Evolutionary conservation across 2,329 filamentous ascomycete species (phyloP).

Genomic region (Aspergillus cejpii): DNA sequence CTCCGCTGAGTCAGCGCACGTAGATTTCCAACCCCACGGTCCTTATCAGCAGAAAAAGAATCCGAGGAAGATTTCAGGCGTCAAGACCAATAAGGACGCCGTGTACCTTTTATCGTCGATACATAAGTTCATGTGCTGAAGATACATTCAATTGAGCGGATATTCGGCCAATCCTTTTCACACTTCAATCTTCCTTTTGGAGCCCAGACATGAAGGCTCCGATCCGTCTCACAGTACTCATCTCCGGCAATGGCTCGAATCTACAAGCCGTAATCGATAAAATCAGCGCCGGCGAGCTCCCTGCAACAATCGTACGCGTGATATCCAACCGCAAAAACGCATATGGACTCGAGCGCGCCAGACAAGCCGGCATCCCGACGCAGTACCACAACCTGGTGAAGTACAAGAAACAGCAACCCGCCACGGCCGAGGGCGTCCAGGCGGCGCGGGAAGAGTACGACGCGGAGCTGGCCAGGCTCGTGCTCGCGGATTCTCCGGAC

Average conservation of each 20-base stretch:
- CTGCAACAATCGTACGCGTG: constrained; percentile 54
- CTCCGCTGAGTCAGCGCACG: constrained; percentile 2
- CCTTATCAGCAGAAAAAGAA: not conserved
- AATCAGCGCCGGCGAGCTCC: constrained; percentile 43
- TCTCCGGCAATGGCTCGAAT: constrained; percentile 69
- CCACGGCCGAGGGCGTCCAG: constrained; percentile 45
- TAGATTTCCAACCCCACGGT: not conserved
- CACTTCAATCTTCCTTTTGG: not conserved
- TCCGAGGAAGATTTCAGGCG: not conserved
- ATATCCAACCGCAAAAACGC: constrained; percentile 61
- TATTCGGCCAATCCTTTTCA: too few relatives aligned
- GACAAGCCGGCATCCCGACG: constrained; percentile 58
- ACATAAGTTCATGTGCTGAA: not conserved
- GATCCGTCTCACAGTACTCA: constrained; percentile 58
- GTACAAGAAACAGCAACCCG: constrained; percentile 63
- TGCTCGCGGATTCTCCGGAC: constrained; percentile 61
- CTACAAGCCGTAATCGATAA: constrained; percentile 69
- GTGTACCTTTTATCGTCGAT: not conserved
- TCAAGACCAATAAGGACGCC: not conserved
- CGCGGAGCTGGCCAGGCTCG: constrained; percentile 61
- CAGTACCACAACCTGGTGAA: constrained; percentile 75
- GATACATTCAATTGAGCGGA: not conserved
- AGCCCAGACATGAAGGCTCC: constrained; percentile 24
- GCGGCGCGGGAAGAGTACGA: constrained; percentile 63
- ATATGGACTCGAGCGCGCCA: constrained; percentile 57